Evolutionary conservation across 768 basidiomycete species (phyloP), one percentile per base, ranked within the genome.

Genomic region (Kwoniella sp.): DNA sequence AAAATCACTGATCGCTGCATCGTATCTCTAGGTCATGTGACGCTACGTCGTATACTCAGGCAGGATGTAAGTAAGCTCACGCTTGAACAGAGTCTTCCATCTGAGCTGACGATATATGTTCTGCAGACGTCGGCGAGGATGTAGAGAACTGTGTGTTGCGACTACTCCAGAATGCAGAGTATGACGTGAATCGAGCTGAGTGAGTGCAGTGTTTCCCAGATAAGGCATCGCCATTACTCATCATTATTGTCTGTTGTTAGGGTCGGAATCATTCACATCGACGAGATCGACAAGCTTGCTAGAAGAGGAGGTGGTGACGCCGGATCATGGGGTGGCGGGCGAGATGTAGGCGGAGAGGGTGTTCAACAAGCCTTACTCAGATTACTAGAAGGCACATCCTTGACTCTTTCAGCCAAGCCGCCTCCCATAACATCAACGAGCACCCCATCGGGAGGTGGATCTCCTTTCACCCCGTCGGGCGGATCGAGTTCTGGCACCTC

Each of bases 231-330:
- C n/a, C n/a, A n/a, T n/a, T n/a, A n/a, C 33, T 33, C 10, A 57
- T 8, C 19, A 52, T 68, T 2, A 56, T 36, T 55, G 27, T 0
- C 10, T 33, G 24, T 37, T 8, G 15, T 22, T 61, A 94, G 91
- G 74, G 88, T 88, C 77, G 94, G 94, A 6, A 96, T 98, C 65
- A 88, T 97, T 30, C 95, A 95, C 76, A 93, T 98, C 51, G 95
- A 98, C 73, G 95, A 98, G 81, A 83, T 93, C 1, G 95, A 97
- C 82, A 97, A 98, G 82, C 87, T 96, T 63, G 89, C 92, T 15
- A 55, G 80, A 29, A 56, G 81, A 21, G 71, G 80, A 1, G 77
- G 78, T 1, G 70, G 72, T 4, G 86, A 87, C 2, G 86, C 88
- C 5, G 77, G 72, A 17, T 67, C 63, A 1, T 75, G 76, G 63